Evolutionary conservation across 257 asterid genomes (phyloP).

Genomic region (Prunella vulgaris): DNA sequence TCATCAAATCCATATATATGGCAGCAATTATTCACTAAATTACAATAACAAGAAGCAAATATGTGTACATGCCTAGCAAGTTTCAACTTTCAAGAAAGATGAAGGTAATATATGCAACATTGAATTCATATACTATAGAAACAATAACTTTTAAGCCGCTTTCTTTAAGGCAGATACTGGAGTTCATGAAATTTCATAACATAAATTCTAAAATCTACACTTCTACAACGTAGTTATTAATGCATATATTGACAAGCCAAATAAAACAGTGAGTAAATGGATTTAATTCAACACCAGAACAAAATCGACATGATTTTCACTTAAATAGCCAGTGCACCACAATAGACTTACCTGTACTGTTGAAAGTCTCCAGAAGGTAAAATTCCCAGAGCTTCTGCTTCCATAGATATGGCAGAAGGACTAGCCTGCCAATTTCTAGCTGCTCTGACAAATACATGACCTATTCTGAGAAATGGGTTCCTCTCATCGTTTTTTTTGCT

Average conservation of each 20-base stretch:
- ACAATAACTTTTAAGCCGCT: not conserved
- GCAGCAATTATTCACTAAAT: not conserved
- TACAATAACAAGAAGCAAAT: not conserved
- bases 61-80: not conserved
- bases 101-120: not conserved
- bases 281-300: not conserved
- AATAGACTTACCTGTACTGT: conserved; percentile 44
- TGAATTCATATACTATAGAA: not conserved
- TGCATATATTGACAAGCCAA: not conserved
- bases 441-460: conserved; percentile 45
- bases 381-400: conserved; percentile 39
- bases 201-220: not conserved
- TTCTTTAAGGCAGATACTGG: not conserved
- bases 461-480: conserved; percentile 51
- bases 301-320: not conserved
- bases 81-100: conserved; percentile 9
- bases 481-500: conserved; percentile 25
- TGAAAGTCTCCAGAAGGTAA: conserved; percentile 36
- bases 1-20: not conserved
- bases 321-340: not conserved
- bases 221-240: not conserved
- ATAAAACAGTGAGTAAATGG: not conserved
- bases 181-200: not conserved
- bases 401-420: conserved; percentile 26
- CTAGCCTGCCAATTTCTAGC: conserved; percentile 38